These are phyloP conservation scores for Stachybotrys echinatus DNA, from an alignment of 2,329 filamentous ascomycete species.

Conservation along the genomic window DNA sequence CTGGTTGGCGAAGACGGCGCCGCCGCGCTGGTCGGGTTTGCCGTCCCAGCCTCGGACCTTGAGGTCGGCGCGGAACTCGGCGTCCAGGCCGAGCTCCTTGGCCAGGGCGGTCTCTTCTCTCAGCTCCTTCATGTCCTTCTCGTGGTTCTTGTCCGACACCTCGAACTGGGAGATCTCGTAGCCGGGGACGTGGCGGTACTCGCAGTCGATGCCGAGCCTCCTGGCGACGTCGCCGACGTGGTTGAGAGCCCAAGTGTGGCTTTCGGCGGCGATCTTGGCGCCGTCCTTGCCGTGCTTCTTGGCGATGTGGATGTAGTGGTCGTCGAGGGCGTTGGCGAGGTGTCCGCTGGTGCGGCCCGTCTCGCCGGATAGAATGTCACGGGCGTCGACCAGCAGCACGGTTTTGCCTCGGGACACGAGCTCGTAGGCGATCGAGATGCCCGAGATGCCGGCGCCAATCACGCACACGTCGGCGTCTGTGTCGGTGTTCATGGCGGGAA, in stretches of 20 bases:
- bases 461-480: conserved; percentile 10
- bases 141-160: conserved; percentile 32
- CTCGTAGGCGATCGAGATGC: conserved; percentile 12
- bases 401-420: conserved; percentile 43
- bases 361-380: conserved; percentile 49
- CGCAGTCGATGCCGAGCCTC: conserved; percentile 48
- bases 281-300: conserved; percentile 46
- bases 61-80: conserved; percentile 26
- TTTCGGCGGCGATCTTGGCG: conserved; percentile 44
- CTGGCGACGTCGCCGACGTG: conserved; percentile 43
- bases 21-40: conserved; percentile 43
- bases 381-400: conserved; percentile 48
- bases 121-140: conserved; percentile 20
- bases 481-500: conserved; percentile 3
- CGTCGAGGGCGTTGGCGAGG: conserved; percentile 48
- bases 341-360: conserved; percentile 49
- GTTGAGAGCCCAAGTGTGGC: conserved; percentile 48
- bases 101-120: conserved; percentile 7
- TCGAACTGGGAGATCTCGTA: conserved; percentile 46
- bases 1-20: conserved; percentile 39
- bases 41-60: conserved; percentile 47
- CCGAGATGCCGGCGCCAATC: conserved; percentile 10
- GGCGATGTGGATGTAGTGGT: conserved; percentile 43
- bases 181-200: conserved; percentile 44
- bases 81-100: conserved; percentile 8